These are phyloP conservation scores for Cenchrus fungigraminus DNA, from an alignment of 176 grass and related monocot species.

Conservation along the genomic window DNA sequence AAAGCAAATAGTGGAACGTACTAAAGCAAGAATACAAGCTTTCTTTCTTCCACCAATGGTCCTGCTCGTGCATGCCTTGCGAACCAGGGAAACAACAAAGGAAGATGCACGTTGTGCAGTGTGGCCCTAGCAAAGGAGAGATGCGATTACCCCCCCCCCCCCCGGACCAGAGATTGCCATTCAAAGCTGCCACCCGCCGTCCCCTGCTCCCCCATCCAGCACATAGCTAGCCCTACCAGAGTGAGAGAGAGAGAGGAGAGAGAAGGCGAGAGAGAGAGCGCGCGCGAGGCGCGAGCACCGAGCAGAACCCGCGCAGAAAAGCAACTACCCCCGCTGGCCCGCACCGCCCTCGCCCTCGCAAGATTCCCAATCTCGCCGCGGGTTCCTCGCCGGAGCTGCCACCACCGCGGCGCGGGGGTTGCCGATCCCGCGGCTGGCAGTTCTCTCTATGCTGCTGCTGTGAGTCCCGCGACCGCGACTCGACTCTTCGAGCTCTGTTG, in stretches of 20 bases:
- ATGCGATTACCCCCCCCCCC: neutral
- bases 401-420: conserved; percentile 14
- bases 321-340: conserved; percentile 10
- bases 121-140: conserved; percentile 42
- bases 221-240: neutral
- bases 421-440: neutral
- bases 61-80: neutral
- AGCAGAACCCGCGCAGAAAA: conserved; percentile 31
- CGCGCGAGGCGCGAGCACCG: neutral
- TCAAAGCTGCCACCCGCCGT: conserved; percentile 52
- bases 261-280: neutral
- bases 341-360: conserved; percentile 14
- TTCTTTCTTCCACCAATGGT: neutral
- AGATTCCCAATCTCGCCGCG: conserved; percentile 34
- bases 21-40: neutral
- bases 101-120: conserved; percentile 37
- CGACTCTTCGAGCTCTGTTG: neutral
- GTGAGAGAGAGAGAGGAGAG: neutral
- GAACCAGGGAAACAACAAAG: neutral
- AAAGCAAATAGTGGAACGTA: neutral
- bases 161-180: neutral
- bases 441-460: neutral
- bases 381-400: neutral
- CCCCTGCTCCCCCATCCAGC: neutral
- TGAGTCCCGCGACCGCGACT: neutral